Conservation (phyloP, 371 early-diverging fungal species). For the Chytridium lagenaria region DNA sequence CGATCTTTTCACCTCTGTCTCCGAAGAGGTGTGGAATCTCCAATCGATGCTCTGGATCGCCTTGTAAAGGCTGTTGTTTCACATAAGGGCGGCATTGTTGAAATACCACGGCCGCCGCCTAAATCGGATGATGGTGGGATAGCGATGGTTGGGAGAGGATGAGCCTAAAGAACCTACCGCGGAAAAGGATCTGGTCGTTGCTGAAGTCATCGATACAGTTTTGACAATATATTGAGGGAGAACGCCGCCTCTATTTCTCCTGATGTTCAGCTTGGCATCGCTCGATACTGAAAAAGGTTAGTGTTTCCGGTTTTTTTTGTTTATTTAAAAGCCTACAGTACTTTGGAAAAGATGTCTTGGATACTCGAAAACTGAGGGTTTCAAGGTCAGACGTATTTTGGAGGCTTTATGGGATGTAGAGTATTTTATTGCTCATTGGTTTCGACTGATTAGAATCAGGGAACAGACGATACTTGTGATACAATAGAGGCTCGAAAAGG, state of each 20-base stretch:
- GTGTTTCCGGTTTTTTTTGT: neutral
- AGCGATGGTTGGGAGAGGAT: constrained; percentile 22
- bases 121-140: constrained; percentile 21
- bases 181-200: neutral
- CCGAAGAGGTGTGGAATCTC: constrained; percentile 42
- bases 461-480: neutral
- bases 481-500: neutral
- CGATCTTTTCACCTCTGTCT: constrained; percentile 22
- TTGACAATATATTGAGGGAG: neutral
- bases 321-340: constrained; percentile 16
- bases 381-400: neutral
- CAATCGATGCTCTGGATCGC: constrained; percentile 40
- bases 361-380: neutral
- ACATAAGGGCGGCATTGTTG: neutral
- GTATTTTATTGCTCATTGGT: too few relatives aligned
- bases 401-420: neutral
- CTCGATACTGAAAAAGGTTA: constrained; percentile 22
- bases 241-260: neutral
- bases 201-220: neutral
- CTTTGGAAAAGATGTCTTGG: constrained; percentile 20
- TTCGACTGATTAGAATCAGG: neutral
- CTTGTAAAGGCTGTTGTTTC: constrained; percentile 23
- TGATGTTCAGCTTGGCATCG: constrained; percentile 17
- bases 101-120: neutral
- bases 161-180: neutral